Evolutionary conservation across 768 basidiomycete species (phyloP).

Genomic region (Hypholoma sublateritium): DNA sequence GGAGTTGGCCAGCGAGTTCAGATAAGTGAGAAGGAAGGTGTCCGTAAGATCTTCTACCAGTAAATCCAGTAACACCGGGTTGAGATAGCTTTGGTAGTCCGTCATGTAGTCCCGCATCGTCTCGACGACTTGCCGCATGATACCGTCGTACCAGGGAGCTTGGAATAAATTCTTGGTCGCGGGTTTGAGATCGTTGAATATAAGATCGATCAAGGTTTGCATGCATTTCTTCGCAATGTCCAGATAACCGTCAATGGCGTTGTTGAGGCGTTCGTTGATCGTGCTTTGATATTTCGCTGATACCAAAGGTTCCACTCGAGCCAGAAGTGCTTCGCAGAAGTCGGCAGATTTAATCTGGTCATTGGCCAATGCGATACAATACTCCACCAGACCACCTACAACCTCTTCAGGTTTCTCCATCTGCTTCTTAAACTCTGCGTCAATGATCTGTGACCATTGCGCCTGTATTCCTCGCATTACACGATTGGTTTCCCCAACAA

Average conservation of each 20-base stretch:
- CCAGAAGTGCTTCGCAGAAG: slow-evolving; percentile 83
- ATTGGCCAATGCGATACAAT: slow-evolving; percentile 94
- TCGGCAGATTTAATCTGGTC: slow-evolving; percentile 97
- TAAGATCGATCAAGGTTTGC: slow-evolving; percentile 88
- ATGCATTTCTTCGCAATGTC: slow-evolving; percentile 98
- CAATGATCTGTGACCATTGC: slow-evolving; percentile 83
- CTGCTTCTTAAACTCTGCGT: slow-evolving; percentile 84
- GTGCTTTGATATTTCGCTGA: slow-evolving; percentile 85
- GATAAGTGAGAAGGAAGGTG: slow-evolving; percentile 84
- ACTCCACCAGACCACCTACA: slow-evolving; percentile 88
- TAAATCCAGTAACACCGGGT: slow-evolving; percentile 86
- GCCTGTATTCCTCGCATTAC: slow-evolving; percentile 89
- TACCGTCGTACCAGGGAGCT: slow-evolving; percentile 85
- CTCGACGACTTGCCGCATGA: slow-evolving; percentile 86
- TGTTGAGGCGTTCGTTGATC: slow-evolving; percentile 87
- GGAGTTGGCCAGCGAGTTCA: slow-evolving; percentile 81
- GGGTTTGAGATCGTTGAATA: slow-evolving; percentile 92
- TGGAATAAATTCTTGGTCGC: slow-evolving; percentile 86
- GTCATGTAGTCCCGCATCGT: slow-evolving; percentile 96
- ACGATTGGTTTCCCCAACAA: slow-evolving; percentile 83
- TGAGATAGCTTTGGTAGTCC: slow-evolving; percentile 93
- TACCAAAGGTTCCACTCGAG: slow-evolving; percentile 86
- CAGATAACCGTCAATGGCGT: slow-evolving; percentile 96
- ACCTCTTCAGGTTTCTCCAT: slow-evolving; percentile 87
- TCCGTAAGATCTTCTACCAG: slow-evolving; percentile 92